phyloP scores from a whole-genome alignment of 1,284 basidiomycete genomes.

The Sporisorium scitamineum region DNA sequence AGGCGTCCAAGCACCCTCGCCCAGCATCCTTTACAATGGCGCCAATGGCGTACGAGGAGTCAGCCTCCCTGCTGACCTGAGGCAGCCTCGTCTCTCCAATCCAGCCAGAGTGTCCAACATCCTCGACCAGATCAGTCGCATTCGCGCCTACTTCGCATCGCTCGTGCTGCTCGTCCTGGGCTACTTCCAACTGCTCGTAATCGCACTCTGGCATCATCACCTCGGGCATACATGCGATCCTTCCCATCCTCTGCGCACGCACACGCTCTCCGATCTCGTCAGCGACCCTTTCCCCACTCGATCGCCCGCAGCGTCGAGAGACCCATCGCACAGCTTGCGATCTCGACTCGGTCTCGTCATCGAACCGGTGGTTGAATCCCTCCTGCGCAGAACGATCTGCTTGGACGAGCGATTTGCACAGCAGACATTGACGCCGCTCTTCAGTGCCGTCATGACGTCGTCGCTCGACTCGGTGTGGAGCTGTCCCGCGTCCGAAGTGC shows the following conservation, averaged over 20 bases:
- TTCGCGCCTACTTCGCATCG: conserved; percentile 23
- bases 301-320: neutral
- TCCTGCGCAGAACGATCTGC: conserved; percentile 15
- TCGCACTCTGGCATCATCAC: conserved; percentile 52
- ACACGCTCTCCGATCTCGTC: conserved; percentile 39
- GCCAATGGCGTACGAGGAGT: conserved; percentile 50
- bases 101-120: conserved; percentile 14
- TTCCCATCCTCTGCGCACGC: conserved; percentile 35
- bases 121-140: conserved; percentile 1
- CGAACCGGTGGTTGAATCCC: conserved; percentile 18
- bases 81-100: neutral
- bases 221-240: conserved; percentile 52
- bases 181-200: conserved; percentile 58
- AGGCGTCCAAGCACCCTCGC: conserved; percentile 16
- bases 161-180: conserved; percentile 44
- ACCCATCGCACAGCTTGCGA: neutral
- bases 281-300: conserved; percentile 23
- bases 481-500: conserved; percentile 60
- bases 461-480: conserved; percentile 35
- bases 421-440: conserved; percentile 56
- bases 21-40: conserved; percentile 58
- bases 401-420: conserved; percentile 42
- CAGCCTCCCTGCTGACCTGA: conserved; percentile 37
- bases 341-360: neutral
- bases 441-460: conserved; percentile 63